These are phyloP conservation scores for Backusella mclennaniae DNA, from an alignment of 192 early-diverging fungal species.

Conservation along the genomic window DNA sequence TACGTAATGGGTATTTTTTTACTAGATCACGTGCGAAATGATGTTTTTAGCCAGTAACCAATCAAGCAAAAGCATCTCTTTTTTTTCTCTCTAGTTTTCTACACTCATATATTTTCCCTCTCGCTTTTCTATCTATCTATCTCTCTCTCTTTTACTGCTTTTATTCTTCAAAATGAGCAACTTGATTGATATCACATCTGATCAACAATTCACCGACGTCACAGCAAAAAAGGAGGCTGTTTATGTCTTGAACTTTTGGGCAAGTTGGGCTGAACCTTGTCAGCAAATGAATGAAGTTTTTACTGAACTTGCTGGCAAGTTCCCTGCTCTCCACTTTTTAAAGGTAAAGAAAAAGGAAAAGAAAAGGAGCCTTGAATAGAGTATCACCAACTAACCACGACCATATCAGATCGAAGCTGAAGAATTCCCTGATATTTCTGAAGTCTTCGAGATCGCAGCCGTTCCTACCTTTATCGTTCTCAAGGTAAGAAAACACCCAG, in stretches of 20 bases:
- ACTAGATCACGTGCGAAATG: not conserved
- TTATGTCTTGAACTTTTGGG: conserved; percentile 85
- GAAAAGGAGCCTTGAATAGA: not conserved
- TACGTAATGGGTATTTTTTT: not conserved
- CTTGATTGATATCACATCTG: conserved; percentile 41
- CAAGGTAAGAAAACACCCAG: conserved; percentile 44
- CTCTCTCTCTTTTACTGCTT: not conserved
- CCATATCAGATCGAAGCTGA: conserved; percentile 77
- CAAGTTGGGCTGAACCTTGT: conserved; percentile 88
- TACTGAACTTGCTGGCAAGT: conserved; percentile 77
- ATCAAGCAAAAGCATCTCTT: not conserved
- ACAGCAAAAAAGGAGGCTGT: conserved; percentile 36
- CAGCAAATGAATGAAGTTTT: conserved; percentile 93
- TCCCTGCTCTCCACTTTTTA: conserved; percentile 71
- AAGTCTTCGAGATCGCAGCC: conserved; percentile 84
- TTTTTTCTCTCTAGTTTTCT: not conserved
- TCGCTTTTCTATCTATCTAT: not conserved
- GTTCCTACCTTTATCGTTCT: conserved; percentile 91
- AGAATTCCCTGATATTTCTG: conserved; percentile 83
- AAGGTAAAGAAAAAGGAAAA: conserved; percentile 48
- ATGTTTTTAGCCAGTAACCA: not conserved
- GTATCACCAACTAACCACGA: too few relatives aligned
- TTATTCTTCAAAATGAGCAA: conserved; percentile 32
- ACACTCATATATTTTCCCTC: not conserved
- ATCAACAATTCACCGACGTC: conserved; percentile 38